A percentile compares a stretch with the other conserved stretches of the same genome.
These are phyloP conservation scores for Rosa chinensis DNA, from an alignment of 306 rosid species.

Conservation along the genomic window DNA sequence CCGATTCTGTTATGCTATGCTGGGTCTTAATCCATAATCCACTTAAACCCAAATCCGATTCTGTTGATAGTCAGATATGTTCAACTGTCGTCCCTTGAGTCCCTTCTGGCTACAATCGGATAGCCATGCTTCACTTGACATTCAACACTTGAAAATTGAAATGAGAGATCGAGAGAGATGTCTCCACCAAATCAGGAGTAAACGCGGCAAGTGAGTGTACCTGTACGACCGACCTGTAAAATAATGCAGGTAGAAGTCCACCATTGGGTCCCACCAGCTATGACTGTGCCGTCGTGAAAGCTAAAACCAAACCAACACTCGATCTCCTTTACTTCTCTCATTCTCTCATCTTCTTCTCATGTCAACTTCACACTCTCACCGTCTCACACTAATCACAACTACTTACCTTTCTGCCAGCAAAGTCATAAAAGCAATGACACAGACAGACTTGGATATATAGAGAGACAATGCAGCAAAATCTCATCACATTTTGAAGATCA, in stretches of 20 bases:
- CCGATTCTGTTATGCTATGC: no score
- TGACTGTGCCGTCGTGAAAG: not conserved
- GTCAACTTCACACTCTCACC: not conserved
- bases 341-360: no score
- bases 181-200: not conserved
- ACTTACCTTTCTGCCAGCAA: not conserved
- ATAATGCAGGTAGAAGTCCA: conserved; percentile 5
- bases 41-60: no score
- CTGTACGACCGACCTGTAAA: not conserved
- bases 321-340: not conserved
- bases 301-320: not conserved
- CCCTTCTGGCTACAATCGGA: no score
- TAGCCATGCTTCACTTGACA: no score
- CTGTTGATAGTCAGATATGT: no score
- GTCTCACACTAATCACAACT: not conserved
- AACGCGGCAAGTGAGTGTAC: not conserved
- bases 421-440: not conserved
- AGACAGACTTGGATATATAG: not conserved
- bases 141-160: no score
- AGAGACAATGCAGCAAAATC: not conserved
- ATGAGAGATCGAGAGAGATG: no score
- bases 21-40: no score
- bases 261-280: conserved; percentile 6
- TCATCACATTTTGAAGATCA: not conserved
- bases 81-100: no score